Base-by-base conservation (phyloP, 1,284 basidiomycete species). In the Neonothopanus nambi region DNA sequence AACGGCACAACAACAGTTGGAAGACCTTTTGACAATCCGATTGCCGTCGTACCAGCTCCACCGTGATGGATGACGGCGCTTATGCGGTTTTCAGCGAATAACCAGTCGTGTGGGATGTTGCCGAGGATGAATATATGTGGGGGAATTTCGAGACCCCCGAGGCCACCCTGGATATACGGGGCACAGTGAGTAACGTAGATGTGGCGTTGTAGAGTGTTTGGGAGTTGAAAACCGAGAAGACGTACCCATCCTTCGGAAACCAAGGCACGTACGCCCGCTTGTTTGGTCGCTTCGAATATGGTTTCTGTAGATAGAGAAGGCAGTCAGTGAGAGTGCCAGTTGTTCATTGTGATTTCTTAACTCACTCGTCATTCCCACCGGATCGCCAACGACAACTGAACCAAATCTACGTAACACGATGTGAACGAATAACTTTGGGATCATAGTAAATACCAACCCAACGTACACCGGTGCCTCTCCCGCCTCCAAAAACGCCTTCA, bases 51-150 rank as follows among this genome's bases (percentile, higher is more conserved):
- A 0, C 85, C 86, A 2, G 85, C 85, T 3, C 84, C 85, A 4
- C 85, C 86, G 60, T 88, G 85, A 63, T 88, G 85, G n/a, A 84
- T 82, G 0, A 87, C 84, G 0, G 84, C 84, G 17, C 78, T 68
- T 0, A 87, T 83, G 9, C 74, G 70, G 0, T 67, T 69, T 9
- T 82, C 68, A 30, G 78, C 78, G 59, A 88, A 89, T 3, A 89
- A 70, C 86, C 86, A 89, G 65, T 88, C 85, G 63, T 88, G 85
- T 0, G 85, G 84, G 1, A 88, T 76, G 55, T 81, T 81, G 11
- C 77, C 81, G 12, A 87, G 71, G 36, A 85, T 81, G 66, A 83
- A 83, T 12, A 87, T 71, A 55, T 81, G 74, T 0, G 76, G 61
- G 3, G 81, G 78, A 11, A 82, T 67, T 18, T 70, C 59, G 9